Evolutionary conservation across 805 yeast species (phyloP).

Genomic region (Hanseniaspora guilliermondii): DNA sequence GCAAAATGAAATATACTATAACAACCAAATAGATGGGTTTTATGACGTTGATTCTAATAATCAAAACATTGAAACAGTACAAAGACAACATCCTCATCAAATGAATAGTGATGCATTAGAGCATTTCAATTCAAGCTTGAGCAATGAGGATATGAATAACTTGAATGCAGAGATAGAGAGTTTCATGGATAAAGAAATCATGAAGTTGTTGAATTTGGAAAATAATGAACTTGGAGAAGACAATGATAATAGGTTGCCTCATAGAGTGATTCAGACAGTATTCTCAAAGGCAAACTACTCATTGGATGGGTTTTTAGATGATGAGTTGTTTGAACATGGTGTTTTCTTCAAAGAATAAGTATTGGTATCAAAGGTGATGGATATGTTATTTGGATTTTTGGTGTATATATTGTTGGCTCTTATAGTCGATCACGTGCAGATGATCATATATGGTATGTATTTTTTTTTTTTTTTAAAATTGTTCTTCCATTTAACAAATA

Average conservation of each 20-base stretch:
- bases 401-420: too few species aligned
- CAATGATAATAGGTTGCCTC: background rate
- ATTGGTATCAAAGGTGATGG: too few species aligned
- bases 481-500: too few species aligned
- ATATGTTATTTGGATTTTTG: too few species aligned
- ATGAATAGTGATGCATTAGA: background rate
- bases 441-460: too few species aligned
- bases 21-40: background rate
- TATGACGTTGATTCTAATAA: too few species aligned
- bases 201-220: background rate
- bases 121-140: background rate
- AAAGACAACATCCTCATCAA: too few species aligned
- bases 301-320: constrained; percentile 4
- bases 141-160: background rate
- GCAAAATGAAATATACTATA: background rate
- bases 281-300: background rate
- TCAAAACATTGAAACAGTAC: background rate
- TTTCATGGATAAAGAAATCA: constrained; percentile 1
- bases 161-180: background rate
- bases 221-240: background rate
- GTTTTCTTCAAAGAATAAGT: background rate
- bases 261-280: background rate
- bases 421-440: background rate
- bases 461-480: too few species aligned
- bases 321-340: constrained; percentile 10